phyloP scores from a whole-genome alignment of 768 basidiomycete genomes.

The Tulasnella sp. region DNA sequence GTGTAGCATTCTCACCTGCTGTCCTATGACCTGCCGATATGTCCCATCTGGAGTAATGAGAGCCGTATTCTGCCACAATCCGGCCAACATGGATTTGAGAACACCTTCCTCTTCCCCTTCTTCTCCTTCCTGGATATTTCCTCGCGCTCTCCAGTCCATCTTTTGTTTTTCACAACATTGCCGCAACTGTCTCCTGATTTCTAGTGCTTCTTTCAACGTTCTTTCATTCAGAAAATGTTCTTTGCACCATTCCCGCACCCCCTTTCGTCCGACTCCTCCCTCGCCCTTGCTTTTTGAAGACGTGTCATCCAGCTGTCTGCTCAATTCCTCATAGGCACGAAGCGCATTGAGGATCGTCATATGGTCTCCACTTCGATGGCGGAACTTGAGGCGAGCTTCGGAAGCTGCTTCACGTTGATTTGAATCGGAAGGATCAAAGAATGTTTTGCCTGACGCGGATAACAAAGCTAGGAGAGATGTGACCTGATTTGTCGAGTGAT shows the following conservation, averaged over 20 bases:
- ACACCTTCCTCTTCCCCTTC: slow-evolving; percentile 57
- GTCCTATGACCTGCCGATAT: slow-evolving; percentile 51
- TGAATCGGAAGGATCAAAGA: slow-evolving; percentile 52
- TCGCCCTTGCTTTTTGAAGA: not conserved
- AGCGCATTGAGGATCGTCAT: slow-evolving; percentile 79
- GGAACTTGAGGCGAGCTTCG: slow-evolving; percentile 63
- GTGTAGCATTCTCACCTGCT: slow-evolving; percentile 21
- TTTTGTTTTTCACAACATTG: slow-evolving; percentile 44
- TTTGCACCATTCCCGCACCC: slow-evolving; percentile 56
- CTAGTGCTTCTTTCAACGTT: slow-evolving; percentile 60
- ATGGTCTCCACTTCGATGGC: slow-evolving; percentile 81
- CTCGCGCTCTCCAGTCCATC: slow-evolving; percentile 46
- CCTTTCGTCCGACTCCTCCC: slow-evolving; percentile 25
- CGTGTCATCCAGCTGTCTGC: slow-evolving; percentile 23
- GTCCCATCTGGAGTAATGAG: slow-evolving; percentile 71
- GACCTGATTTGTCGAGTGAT: slow-evolving; percentile 63
- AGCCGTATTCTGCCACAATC: slow-evolving; percentile 73
- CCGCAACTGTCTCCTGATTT: slow-evolving; percentile 69
- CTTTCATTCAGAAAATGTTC: slow-evolving; percentile 73
- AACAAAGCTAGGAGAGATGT: slow-evolving; percentile 76
- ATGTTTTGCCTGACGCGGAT: slow-evolving; percentile 67
- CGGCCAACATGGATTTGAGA: slow-evolving; percentile 56
- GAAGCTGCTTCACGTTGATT: slow-evolving; percentile 53
- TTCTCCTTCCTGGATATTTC: slow-evolving; percentile 16
- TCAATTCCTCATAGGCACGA: slow-evolving; percentile 55